Percentiles rank a stretch among this genome's conserved stretches.
These are phyloP conservation scores for Aspergillus ochraceoroseus DNA, from an alignment of 2,329 filamentous ascomycete genomes.

Conservation along the genomic window DNA sequence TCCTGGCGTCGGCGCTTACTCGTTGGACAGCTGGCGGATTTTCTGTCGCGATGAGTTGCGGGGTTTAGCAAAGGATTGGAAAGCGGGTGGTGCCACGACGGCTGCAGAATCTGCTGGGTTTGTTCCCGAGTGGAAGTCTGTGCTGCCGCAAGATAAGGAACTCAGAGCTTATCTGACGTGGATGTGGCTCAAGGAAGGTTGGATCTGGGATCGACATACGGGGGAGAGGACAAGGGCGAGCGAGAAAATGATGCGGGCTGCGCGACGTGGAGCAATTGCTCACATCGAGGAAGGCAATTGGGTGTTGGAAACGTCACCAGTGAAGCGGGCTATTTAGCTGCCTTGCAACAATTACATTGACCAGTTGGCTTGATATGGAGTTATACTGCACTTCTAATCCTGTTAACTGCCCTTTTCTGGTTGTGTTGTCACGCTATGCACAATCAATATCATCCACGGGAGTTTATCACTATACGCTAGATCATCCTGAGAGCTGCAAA, in stretches of 20 bases:
- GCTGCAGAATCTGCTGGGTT: too few relatives aligned
- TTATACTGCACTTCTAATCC: too few relatives aligned
- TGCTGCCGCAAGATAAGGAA: conserved; percentile 79
- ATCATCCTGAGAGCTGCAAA: too few relatives aligned
- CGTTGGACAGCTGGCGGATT: conserved; percentile 85
- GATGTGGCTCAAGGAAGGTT: conserved; percentile 88
- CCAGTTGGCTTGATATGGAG: too few relatives aligned
- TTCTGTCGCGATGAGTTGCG: conserved; percentile 80
- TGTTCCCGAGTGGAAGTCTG: conserved; percentile 86
- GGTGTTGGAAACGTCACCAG: conserved; percentile 34
- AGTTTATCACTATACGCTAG: too few relatives aligned
- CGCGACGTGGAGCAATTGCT: conserved; percentile 40
- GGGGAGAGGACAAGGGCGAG: conserved; percentile 49
- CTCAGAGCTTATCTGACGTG: conserved; percentile 79
- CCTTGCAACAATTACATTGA: too few relatives aligned
- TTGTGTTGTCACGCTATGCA: too few relatives aligned
- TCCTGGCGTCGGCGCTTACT: conserved; percentile 71
- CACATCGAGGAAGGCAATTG: conserved; percentile 41
- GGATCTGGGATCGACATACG: conserved; percentile 70
- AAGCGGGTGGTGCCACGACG: conserved; percentile 49
- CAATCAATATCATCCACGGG: too few relatives aligned
- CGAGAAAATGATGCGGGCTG: conserved; percentile 37
- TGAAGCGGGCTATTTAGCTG: too few relatives aligned
- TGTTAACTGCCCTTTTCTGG: too few relatives aligned
- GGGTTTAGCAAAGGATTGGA: conserved; percentile 61